phyloP scores from a whole-genome alignment of 106 monocot species.

The Apostasia ramifera region DNA sequence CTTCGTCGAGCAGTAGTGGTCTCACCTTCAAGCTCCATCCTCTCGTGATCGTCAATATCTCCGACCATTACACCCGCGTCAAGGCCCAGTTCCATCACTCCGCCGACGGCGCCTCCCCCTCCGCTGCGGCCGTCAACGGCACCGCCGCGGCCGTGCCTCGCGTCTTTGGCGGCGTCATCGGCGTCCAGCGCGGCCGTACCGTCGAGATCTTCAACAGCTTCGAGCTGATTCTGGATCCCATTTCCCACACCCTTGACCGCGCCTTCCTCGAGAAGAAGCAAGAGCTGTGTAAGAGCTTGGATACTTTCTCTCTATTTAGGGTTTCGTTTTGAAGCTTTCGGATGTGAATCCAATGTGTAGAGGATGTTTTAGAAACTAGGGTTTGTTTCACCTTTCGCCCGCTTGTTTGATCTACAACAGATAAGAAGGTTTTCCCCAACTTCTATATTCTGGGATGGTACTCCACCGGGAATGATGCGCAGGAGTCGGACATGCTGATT shows the following conservation, averaged over 20 bases:
- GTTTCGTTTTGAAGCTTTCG: neutral
- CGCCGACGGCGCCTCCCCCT: slow-evolving; percentile 7
- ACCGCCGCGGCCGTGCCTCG: slow-evolving; percentile 25
- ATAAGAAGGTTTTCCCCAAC: slow-evolving; percentile 94
- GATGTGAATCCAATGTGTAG: neutral
- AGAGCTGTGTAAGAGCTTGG: slow-evolving; percentile 58
- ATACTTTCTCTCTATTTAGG: slow-evolving; percentile 1
- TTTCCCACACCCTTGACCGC: slow-evolving; percentile 62
- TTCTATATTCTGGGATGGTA: slow-evolving; percentile 95
- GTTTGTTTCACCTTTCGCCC: neutral
- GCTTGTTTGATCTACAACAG: slow-evolving; percentile 24
- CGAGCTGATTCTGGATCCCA: slow-evolving; percentile 65
- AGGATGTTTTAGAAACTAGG: neutral
- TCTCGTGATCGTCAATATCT: slow-evolving; percentile 95
- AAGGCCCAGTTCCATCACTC: slow-evolving; percentile 54
- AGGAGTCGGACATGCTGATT: slow-evolving; percentile 90
- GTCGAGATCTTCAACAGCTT: slow-evolving; percentile 99
- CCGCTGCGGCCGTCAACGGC: slow-evolving; percentile 6
- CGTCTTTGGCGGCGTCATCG: slow-evolving; percentile 94
- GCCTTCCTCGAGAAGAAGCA: slow-evolving; percentile 87
- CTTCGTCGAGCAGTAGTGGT: slow-evolving; percentile 78
- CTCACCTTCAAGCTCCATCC: slow-evolving; percentile 98
- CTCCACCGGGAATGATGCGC: slow-evolving; percentile 84
- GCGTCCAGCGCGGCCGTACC: slow-evolving; percentile 83
- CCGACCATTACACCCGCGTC: slow-evolving; percentile 86